phyloP scores from a whole-genome alignment of 805 yeast genomes.

The Saccharomycopsis synnaedendra region DNA sequence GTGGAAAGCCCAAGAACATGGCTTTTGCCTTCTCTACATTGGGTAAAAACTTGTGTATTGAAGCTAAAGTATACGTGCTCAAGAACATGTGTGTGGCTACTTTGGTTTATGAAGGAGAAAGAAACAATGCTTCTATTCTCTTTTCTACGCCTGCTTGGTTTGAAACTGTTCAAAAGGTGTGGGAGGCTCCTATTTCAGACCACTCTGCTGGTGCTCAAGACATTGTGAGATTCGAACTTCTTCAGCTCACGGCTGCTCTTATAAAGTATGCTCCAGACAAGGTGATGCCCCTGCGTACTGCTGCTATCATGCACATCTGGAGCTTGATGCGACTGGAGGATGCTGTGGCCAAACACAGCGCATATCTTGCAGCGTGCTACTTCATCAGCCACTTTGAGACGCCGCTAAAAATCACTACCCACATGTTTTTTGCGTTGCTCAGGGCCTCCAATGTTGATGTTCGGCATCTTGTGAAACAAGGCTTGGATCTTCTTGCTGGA shows the following conservation, averaged over 20 bases:
- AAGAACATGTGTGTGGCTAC: conserved; percentile 48
- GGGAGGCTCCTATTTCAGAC: conserved; percentile 29
- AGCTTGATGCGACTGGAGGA: conserved; percentile 84
- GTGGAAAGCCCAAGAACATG: no score
- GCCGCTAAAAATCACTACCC: conserved; percentile 79
- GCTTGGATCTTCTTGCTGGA: conserved; percentile 81
- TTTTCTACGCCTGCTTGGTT: conserved; percentile 48
- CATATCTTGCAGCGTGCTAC: conserved; percentile 77
- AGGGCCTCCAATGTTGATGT: conserved; percentile 82
- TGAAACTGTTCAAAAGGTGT: conserved; percentile 49
- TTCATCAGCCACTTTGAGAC: conserved; percentile 85
- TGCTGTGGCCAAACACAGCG: conserved; percentile 79
- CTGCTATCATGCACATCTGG: conserved; percentile 91
- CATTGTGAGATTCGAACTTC: conserved; percentile 58
- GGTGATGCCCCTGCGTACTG: conserved; percentile 58
- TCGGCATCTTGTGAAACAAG: conserved; percentile 71
- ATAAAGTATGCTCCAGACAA: conserved; percentile 55
- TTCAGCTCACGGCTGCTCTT: conserved; percentile 71
- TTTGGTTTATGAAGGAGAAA: conserved; percentile 48
- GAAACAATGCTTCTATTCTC: conserved; percentile 33
- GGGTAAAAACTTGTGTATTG: no score
- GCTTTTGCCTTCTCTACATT: no score
- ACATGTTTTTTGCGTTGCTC: conserved; percentile 81
- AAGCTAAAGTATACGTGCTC: conserved; percentile 7
- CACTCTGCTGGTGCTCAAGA: conserved; percentile 63